These are phyloP conservation scores for Penicillium herquei DNA, from an alignment of 495 filamentous ascomycete genomes.

Conservation along the genomic window DNA sequence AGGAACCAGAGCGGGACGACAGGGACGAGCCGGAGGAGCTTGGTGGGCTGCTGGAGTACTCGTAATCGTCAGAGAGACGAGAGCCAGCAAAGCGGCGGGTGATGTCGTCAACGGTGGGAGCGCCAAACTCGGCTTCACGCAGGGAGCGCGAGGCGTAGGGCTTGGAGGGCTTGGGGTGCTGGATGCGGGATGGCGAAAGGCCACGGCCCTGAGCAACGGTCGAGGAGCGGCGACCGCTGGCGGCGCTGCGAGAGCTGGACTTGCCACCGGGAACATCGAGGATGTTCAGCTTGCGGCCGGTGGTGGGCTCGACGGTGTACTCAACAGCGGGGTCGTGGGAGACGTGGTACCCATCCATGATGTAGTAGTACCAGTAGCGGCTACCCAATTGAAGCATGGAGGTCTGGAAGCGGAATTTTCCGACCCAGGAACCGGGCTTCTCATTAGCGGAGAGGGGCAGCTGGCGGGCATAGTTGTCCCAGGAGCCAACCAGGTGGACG, in stretches of 20 bases:
- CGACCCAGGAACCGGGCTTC: conserved; percentile 86
- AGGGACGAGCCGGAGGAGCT: conserved; percentile 73
- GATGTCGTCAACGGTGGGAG: conserved; percentile 68
- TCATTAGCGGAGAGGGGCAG: conserved; percentile 87
- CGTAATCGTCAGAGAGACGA: conserved; percentile 68
- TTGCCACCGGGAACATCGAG: conserved; percentile 61
- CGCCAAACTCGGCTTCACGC: conserved; percentile 68
- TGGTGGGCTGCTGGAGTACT: conserved; percentile 61
- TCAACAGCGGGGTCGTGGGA: conserved; percentile 92
- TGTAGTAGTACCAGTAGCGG: conserved; percentile 99
- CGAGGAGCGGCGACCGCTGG: conserved; percentile 34
- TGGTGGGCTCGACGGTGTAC: conserved; percentile 92
- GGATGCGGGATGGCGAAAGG: conserved; percentile 84
- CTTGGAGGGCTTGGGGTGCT: conserved; percentile 83
- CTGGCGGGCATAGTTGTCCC: conserved; percentile 95
- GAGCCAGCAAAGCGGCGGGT: conserved; percentile 69
- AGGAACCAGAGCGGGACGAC: conserved; percentile 62
- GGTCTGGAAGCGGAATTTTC: conserved; percentile 93
- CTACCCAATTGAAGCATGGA: conserved; percentile 76
- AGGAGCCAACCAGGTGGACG: conserved; percentile 95
- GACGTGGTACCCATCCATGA: conserved; percentile 99
- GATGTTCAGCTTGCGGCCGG: conserved; percentile 87
- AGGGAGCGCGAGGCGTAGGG: conserved; percentile 83
- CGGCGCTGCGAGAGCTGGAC: conserved; percentile 20
- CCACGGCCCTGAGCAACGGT: conserved; percentile 83